Base-by-base conservation (phyloP, 2,329 filamentous ascomycete genomes). In the Alternaria arborescens region DNA sequence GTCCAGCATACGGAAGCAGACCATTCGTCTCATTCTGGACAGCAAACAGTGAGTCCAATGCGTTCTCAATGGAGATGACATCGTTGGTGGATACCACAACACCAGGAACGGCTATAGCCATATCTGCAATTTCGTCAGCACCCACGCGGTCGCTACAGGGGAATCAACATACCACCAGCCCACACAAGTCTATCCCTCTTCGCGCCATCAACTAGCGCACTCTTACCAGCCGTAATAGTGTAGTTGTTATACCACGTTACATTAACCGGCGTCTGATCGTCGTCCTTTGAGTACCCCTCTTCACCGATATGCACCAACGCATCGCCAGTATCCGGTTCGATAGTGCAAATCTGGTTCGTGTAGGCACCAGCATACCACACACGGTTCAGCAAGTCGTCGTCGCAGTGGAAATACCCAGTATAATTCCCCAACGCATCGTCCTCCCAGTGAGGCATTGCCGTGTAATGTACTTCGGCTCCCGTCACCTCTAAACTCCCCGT, bases 131-230 rank as follows among this genome's bases (percentile, higher is more conserved):
- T 14, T 18, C 43, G 51, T 58, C 11, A 61, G 58, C 8, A 22
- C 26, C 14, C 5, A 30, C 12, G 44, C 0, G 16, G 26, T 4
- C 10, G 20, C 14, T 41, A 11, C 10, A 5, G 2, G 2, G 4
- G 38, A 14, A 34, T 3, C 6, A 32, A 58, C 67, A 36, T 66
- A 74, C 72, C 75, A 1, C 87, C 87, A 11, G 87, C 83, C 86
- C 86, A 89, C 3, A 89, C 83, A 18, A 86, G 77, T 8, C 85
- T 81, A 67, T 88, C 87, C 32, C 87, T 80, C 70, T 88, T 88
- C 1, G 85, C 84, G 14, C 86, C 87, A 69, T 89, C 86, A 1
- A 79, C 77, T 8, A 82, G 62, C 4, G 71, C 70, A 16, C 74
- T 77, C 0, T 65, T 73, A 0, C 79, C 78, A n/a, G 79, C 78